These are phyloP conservation scores for Debaryomyces psychrophilus DNA, from an alignment of 1,139 yeast species.

Conservation along the genomic window DNA sequence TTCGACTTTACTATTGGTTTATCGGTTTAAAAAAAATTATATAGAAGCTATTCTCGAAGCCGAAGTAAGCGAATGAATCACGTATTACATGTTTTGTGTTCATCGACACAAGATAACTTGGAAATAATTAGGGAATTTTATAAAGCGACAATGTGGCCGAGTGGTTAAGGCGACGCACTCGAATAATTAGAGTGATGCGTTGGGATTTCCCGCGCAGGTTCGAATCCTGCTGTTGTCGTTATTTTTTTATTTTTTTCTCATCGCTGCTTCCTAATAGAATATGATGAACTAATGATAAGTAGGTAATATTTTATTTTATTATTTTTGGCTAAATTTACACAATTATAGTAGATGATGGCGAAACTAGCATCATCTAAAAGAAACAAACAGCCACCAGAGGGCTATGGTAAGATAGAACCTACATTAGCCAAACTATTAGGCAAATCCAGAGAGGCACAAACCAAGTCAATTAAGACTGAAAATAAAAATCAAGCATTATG, in stretches of 20 bases:
- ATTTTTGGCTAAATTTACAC: background rate
- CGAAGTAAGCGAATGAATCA: no score
- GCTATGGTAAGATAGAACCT: conserved; percentile 71
- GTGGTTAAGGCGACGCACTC: conserved; percentile 84
- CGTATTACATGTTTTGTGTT: no score
- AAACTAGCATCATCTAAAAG: conserved; percentile 43
- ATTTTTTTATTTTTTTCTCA: conserved; percentile 28
- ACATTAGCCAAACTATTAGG: conserved; percentile 65
- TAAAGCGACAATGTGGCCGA: conserved; percentile 66
- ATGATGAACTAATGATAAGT: background rate
- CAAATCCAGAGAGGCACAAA: conserved; percentile 62
- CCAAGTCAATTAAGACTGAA: conserved; percentile 26
- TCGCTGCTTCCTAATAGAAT: background rate
- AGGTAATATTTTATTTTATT: background rate
- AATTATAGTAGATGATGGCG: conserved; percentile 34
- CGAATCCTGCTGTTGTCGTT: conserved; percentile 87
- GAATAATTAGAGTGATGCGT: conserved; percentile 59
- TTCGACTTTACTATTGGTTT: no score
- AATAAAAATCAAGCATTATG: conserved; percentile 64
- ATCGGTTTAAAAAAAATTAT: no score
- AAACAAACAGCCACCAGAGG: conserved; percentile 68
- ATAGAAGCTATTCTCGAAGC: no score
- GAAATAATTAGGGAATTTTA: background rate
- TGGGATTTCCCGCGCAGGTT: conserved; percentile 92
- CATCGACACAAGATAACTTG: background rate